Percentiles rank a stretch among this genome's conserved stretches.
Conservation (phyloP, 306 rosid genomes). For the Senna tora region DNA sequence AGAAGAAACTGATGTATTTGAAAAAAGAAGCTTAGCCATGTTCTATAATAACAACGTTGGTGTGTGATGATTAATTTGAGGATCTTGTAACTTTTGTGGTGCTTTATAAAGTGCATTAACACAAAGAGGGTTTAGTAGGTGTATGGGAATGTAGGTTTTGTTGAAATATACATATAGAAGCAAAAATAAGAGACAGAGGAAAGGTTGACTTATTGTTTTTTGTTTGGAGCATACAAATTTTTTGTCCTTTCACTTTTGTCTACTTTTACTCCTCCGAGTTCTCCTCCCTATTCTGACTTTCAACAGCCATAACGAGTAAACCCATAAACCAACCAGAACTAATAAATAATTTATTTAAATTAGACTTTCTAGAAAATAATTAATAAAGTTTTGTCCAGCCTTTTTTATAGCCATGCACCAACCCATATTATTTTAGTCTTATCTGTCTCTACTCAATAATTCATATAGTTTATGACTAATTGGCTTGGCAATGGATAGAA, state of each 20-base stretch:
- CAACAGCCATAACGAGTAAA: conserved; percentile 53
- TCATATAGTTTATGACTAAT: not conserved
- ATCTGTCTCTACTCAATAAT: conserved; percentile 15
- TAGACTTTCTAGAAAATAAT: not conserved
- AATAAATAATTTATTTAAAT: not conserved
- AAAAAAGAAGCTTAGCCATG: conserved; percentile 50
- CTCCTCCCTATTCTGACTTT: conserved; percentile 53
- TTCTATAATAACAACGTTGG: not conserved
- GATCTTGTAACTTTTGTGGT: not conserved
- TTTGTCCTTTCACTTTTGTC: not conserved
- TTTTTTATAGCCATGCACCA: conserved; percentile 37
- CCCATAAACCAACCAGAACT: conserved; percentile 13
- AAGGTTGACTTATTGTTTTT: not conserved
- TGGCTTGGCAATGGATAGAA: not conserved
- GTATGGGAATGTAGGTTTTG: not conserved
- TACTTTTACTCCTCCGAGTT: conserved; percentile 12
- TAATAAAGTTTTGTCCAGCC: conserved; percentile 17
- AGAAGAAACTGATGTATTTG: conserved; percentile 35
- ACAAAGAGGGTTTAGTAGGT: conserved; percentile 6
- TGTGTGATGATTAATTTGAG: not conserved
- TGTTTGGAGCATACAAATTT: not conserved
- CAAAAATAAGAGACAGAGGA: not conserved
- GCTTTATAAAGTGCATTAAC: conserved; percentile 34
- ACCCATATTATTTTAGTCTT: conserved; percentile 9
- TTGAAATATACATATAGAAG: not conserved